Percentiles rank a stretch among this genome's conserved stretches.
These are phyloP conservation scores for Chrysanthemum makinoi DNA, from an alignment of 129 eudicot species.

Conservation along the genomic window DNA sequence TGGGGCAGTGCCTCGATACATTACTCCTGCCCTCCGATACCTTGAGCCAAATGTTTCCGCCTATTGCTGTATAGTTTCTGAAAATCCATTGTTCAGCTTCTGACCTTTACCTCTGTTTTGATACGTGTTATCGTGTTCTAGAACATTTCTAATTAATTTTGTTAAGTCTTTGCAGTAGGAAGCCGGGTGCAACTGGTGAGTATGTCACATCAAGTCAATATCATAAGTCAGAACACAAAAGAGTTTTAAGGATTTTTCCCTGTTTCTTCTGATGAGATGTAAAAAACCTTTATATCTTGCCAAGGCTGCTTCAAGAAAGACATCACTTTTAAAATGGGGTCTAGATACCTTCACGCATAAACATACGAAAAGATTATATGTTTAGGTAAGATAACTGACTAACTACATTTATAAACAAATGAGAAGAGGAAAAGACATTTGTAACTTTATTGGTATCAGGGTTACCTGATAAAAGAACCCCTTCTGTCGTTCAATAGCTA, in stretches of 20 bases:
- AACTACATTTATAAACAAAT: too few relatives aligned
- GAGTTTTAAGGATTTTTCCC: not conserved
- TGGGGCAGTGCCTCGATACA: too few relatives aligned
- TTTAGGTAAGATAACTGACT: too few relatives aligned
- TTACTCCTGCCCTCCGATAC: constrained; percentile 26
- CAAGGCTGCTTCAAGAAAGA: constrained; percentile 25
- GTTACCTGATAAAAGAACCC: too few relatives aligned
- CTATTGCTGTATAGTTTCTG: constrained; percentile 25
- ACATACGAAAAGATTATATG: too few relatives aligned
- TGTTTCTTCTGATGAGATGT: constrained; percentile 30
- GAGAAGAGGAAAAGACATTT: too few relatives aligned
- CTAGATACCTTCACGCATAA: constrained; percentile 21
- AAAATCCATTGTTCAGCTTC: constrained; percentile 19
- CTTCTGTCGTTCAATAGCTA: too few relatives aligned
- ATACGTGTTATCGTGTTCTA: constrained; percentile 32
- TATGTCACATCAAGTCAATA: constrained; percentile 38
- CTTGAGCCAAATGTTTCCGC: constrained; percentile 20
- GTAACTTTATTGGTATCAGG: too few relatives aligned
- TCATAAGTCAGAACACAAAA: constrained; percentile 32
- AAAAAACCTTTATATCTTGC: constrained; percentile 34
- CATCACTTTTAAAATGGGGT: constrained; percentile 4
- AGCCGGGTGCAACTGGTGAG: constrained; percentile 27
- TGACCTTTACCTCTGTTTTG: constrained; percentile 17
- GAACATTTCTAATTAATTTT: constrained; percentile 14
- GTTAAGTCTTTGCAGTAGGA: constrained; percentile 21